Conservation (phyloP, 1,139 yeast species). For the Taphrina communis region DNA sequence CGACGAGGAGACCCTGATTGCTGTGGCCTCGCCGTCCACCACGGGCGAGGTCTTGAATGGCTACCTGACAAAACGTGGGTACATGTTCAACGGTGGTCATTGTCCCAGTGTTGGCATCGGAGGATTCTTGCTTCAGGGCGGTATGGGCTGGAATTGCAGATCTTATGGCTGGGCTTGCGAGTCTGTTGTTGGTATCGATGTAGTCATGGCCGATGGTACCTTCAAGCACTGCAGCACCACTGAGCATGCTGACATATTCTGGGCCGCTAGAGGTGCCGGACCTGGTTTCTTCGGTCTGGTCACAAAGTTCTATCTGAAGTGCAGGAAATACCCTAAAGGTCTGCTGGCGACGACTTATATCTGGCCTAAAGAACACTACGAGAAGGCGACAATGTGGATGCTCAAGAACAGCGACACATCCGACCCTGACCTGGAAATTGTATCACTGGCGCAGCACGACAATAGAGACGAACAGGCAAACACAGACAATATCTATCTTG, state of each 20-base stretch:
- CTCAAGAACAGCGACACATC: not conserved
- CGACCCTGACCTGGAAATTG: slow-evolving; percentile 3
- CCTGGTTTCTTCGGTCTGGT: slow-evolving; percentile 5
- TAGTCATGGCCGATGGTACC: slow-evolving; percentile 1
- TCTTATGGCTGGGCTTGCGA: slow-evolving; percentile 14
- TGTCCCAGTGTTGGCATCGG: slow-evolving; percentile 4
- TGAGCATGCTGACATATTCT: not conserved
- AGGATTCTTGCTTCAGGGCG: slow-evolving; percentile 5
- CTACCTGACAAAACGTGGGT: slow-evolving; percentile 2
- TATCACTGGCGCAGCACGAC: slow-evolving; percentile 6
- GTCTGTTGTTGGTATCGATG: not conserved
- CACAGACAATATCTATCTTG: slow-evolving; percentile 10
- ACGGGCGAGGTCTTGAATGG: slow-evolving; percentile 6
- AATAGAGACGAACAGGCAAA: not conserved
- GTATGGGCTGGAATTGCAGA: slow-evolving; percentile 13
- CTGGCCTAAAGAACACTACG: not conserved
- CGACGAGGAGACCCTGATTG: not conserved
- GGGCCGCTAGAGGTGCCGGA: slow-evolving; percentile 1
- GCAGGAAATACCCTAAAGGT: not conserved
- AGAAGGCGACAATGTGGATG: slow-evolving; percentile 2
- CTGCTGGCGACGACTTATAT: slow-evolving; percentile 2
- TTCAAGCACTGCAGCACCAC: not conserved
- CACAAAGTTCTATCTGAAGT: slow-evolving; percentile 4
- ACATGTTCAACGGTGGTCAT: slow-evolving; percentile 10
- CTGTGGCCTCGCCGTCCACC: slow-evolving; percentile 11